phyloP scores from a whole-genome alignment of 371 early-diverging fungal species.

The Thermomucor indicae-seudaticae region DNA sequence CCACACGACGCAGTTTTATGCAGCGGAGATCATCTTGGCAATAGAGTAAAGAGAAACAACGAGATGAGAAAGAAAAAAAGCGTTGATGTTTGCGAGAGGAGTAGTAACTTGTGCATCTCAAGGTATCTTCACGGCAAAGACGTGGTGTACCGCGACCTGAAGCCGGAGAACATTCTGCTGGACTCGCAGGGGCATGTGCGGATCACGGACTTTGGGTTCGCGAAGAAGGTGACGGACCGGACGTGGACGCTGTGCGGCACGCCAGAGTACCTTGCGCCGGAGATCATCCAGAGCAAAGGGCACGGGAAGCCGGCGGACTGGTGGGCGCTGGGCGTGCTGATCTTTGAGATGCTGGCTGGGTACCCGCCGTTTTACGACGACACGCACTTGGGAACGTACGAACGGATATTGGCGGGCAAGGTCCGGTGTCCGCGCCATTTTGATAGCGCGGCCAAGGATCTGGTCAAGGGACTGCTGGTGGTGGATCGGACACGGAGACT shows the following conservation, averaged over 20 bases:
- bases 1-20: conserved; percentile 84
- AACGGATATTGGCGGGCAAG: conserved; percentile 74
- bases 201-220: conserved; percentile 99
- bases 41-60: conserved; percentile 48
- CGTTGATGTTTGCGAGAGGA: too few species aligned
- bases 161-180: conserved; percentile 93
- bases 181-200: conserved; percentile 93
- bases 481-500: conserved; percentile 73
- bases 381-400: conserved; percentile 84
- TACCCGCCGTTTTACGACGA: conserved; percentile 98
- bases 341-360: conserved; percentile 95
- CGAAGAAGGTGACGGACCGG: conserved; percentile 77
- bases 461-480: conserved; percentile 74
- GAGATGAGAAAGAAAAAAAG: too few species aligned
- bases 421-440: conserved; percentile 75
- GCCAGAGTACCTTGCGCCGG: conserved; percentile 98
- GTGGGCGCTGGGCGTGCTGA: conserved; percentile 97
- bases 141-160: conserved; percentile 94
- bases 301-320: conserved; percentile 98
- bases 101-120: background rate
- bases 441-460: conserved; percentile 72
- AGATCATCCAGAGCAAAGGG: conserved; percentile 96
- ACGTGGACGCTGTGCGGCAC: conserved; percentile 98
- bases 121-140: conserved; percentile 86
- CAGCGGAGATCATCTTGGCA: conserved; percentile 76